These are phyloP conservation scores for Pseudocercospora cruenta DNA, from an alignment of 2,329 filamentous ascomycete species.

Conservation along the genomic window DNA sequence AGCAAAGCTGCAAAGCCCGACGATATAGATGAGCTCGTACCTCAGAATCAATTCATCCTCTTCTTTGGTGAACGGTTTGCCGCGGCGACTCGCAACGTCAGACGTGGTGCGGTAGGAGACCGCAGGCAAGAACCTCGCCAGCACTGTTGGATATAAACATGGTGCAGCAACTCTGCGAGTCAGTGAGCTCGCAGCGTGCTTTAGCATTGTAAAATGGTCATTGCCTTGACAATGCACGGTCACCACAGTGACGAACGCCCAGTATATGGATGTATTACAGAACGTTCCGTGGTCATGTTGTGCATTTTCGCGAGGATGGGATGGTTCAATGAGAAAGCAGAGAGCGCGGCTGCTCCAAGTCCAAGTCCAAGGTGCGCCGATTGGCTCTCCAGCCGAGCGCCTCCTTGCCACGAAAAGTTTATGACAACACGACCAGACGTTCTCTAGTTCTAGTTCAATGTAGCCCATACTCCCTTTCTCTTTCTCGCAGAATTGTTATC, in stretches of 20 bases:
- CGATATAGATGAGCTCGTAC: background rate
- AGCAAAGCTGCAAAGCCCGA: background rate
- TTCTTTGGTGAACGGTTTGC: background rate
- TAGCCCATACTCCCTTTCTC: background rate
- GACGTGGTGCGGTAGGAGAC: background rate
- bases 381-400: background rate
- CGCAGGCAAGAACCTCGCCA: background rate
- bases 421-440: background rate
- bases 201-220: no score
- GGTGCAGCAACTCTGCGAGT: no score
- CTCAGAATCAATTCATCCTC: background rate
- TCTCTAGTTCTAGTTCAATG: no score
- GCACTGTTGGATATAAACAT: no score
- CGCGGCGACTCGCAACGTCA: background rate
- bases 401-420: background rate
- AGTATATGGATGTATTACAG: no score
- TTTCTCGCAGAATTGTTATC: background rate
- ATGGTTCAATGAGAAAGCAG: no score
- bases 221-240: no score
- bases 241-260: no score
- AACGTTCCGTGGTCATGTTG: no score
- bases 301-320: no score
- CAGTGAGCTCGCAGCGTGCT: no score
- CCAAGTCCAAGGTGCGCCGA: background rate
- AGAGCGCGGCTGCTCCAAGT: no score